Evolutionary conservation across 441 rosid genomes (phyloP), one percentile per base, ranked within the genome.

Genomic region (Pelargonium australe): DNA sequence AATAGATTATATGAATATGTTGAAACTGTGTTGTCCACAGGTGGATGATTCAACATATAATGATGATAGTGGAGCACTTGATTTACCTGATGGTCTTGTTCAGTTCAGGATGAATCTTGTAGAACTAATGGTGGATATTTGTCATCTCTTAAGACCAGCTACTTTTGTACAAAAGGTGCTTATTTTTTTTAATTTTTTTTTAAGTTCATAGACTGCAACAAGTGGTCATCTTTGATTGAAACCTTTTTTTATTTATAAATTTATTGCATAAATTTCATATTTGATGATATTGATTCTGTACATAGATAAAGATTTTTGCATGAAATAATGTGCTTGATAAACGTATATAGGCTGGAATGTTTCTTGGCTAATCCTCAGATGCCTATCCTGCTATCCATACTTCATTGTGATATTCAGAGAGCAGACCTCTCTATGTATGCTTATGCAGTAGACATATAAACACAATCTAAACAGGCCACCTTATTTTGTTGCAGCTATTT

Each of bases 121-220:
- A 66, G 99, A 94, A 79, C 89, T 91, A 76, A 75, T 91, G 84
- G 96, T 88, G 76, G 99, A 94, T 83, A 85, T 91, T 63, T 94
- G 99, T 68, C 99, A 91, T 74, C 84, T 94, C 66, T 78, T 89
- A 76, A 86, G 80, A 72, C 87, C 97, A 64, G 70, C 80, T 16
- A 75, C 82, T 71, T 89, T 87, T 80, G 68, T 87, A 69, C 88
- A 85, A 75, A 91, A 89, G 99, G 99, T 94, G 76, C 71, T 80
- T 66, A 68, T 72, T 79, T 73, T 53, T 17, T 60, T 60, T 2
- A 25, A 17, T 28, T 25, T 25, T 37, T 37, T 37, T 6, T 37
- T 2, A 55, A 14, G 8, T 55, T 8, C 8, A 55, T 20, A 16
- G 34, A 60, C 64, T 11, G 37, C 37, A 20, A 58, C n/a, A 60